These are phyloP conservation scores for Aspergillus calidoustus DNA, from an alignment of 2,329 filamentous ascomycete species.

Conservation along the genomic window DNA sequence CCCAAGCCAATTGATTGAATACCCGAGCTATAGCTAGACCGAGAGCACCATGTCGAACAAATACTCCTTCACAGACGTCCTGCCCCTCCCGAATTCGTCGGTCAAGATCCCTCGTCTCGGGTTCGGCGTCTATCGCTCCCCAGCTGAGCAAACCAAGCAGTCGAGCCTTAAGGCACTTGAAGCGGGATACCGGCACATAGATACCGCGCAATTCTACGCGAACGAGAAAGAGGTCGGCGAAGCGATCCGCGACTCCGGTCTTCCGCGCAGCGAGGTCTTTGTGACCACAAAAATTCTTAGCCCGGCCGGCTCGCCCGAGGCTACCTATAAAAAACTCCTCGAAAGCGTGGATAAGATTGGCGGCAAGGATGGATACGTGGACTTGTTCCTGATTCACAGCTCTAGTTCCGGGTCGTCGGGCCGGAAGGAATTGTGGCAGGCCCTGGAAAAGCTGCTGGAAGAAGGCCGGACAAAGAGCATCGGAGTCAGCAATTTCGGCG, in stretches of 20 bases:
- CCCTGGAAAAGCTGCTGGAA: conserved; percentile 64
- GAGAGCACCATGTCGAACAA: conserved; percentile 36
- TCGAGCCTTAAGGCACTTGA: conserved; percentile 63
- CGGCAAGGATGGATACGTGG: conserved; percentile 65
- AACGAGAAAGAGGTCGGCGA: conserved; percentile 71
- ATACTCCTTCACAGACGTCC: conserved; percentile 52
- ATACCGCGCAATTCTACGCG: conserved; percentile 68
- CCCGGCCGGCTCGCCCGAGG: conserved; percentile 58
- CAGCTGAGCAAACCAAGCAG: conserved; percentile 57
- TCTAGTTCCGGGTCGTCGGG: conserved; percentile 59
- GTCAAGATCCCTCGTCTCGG: conserved; percentile 68
- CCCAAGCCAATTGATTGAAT: not conserved
- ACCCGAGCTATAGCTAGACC: not conserved
- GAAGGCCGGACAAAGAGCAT: conserved; percentile 68
- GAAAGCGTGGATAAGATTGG: conserved; percentile 68
- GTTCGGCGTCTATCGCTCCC: conserved; percentile 72
- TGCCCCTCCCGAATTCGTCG: conserved; percentile 56
- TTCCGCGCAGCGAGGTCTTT: conserved; percentile 63
- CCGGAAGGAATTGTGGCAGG: conserved; percentile 67
- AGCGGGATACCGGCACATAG: conserved; percentile 59
- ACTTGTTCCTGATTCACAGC: conserved; percentile 73
- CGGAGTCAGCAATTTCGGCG: conserved; percentile 74
- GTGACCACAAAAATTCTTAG: conserved; percentile 72
- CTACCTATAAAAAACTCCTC: conserved; percentile 62
- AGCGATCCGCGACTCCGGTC: conserved; percentile 61